phyloP scores from a whole-genome alignment of 805 yeast species.

The Saccharomycopsis fodiens region DNA sequence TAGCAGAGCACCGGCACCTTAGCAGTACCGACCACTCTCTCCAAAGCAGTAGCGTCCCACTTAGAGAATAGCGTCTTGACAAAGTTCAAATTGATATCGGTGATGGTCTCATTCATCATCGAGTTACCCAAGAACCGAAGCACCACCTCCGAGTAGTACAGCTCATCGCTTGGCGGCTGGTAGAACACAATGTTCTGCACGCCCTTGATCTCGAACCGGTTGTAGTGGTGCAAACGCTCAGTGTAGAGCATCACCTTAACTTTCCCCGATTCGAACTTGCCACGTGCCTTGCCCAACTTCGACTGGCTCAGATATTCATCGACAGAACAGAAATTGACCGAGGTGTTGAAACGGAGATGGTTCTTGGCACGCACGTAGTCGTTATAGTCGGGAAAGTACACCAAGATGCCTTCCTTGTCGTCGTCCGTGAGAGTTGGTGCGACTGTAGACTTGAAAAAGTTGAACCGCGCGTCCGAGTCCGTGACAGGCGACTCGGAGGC shows the following conservation, averaged over 20 bases:
- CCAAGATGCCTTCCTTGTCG: conserved; percentile 48
- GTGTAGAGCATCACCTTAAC: conserved; percentile 76
- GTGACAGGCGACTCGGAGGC: conserved; percentile 44
- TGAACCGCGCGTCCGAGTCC: conserved; percentile 81
- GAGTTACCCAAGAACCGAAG: conserved; percentile 53
- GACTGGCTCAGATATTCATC: conserved; percentile 78
- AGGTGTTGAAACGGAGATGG: conserved; percentile 47
- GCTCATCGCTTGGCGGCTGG: conserved; percentile 77
- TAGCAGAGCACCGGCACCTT: conserved; percentile 14
- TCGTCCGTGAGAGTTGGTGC: conserved; percentile 50
- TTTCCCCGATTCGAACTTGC: conserved; percentile 56
- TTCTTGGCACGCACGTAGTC: conserved; percentile 78
- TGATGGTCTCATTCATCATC: conserved; percentile 43
- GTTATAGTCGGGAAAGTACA: conserved; percentile 79
- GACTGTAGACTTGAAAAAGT: conserved; percentile 64
- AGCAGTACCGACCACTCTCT: conserved; percentile 65
- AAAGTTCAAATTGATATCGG: conserved; percentile 28
- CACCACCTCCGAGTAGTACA: conserved; percentile 71
- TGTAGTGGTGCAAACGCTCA: conserved; percentile 87
- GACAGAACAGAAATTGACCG: conserved; percentile 56
- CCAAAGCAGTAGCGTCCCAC: conserved; percentile 73
- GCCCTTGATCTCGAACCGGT: conserved; percentile 79
- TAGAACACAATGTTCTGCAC: conserved; percentile 78
- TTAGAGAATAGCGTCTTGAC: conserved; percentile 63
- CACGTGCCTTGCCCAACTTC: conserved; percentile 64